A percentile compares a stretch with the other conserved stretches of the same genome.
phyloP scores from a whole-genome alignment of 2,329 filamentous ascomycete genomes.

The Alternaria atra region DNA sequence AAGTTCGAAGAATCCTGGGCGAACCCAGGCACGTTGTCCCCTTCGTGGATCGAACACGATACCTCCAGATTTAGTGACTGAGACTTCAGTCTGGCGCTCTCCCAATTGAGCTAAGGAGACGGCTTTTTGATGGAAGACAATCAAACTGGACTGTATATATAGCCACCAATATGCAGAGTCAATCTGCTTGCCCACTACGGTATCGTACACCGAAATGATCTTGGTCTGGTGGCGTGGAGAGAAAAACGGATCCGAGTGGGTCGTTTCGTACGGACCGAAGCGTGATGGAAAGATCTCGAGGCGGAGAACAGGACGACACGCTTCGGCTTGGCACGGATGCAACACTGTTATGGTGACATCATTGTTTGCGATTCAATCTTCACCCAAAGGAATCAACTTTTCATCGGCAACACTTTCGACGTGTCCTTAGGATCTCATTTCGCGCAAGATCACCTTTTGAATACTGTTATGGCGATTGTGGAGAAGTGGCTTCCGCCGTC shows the following conservation, averaged over 20 bases:
- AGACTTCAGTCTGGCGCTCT: constrained; percentile 45
- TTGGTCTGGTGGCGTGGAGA: neutral
- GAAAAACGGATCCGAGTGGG: neutral
- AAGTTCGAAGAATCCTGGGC: constrained; percentile 22
- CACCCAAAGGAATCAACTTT: neutral
- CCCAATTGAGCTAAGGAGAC: constrained; percentile 45
- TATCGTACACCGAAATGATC: neutral
- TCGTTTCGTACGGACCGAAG: neutral
- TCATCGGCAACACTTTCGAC: neutral
- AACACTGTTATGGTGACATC: constrained; percentile 26
- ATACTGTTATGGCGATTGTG: constrained; percentile 52
- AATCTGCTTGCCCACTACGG: too few species aligned
- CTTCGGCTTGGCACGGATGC: constrained; percentile 23
- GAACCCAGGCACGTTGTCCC: constrained; percentile 32
- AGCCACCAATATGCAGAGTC: too few species aligned
- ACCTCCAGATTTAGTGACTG: constrained; percentile 44
- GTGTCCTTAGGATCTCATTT: neutral
- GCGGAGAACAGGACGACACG: neutral
- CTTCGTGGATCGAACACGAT: constrained; percentile 45
- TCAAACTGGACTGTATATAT: accelerated
- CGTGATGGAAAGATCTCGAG: neutral
- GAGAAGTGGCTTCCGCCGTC: constrained; percentile 59
- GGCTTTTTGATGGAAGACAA: constrained; percentile 4
- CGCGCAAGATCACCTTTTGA: neutral
- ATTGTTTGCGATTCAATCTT: constrained; percentile 2